phyloP scores from a whole-genome alignment of 495 filamentous ascomycete genomes.

The Lichina pygmaea region DNA sequence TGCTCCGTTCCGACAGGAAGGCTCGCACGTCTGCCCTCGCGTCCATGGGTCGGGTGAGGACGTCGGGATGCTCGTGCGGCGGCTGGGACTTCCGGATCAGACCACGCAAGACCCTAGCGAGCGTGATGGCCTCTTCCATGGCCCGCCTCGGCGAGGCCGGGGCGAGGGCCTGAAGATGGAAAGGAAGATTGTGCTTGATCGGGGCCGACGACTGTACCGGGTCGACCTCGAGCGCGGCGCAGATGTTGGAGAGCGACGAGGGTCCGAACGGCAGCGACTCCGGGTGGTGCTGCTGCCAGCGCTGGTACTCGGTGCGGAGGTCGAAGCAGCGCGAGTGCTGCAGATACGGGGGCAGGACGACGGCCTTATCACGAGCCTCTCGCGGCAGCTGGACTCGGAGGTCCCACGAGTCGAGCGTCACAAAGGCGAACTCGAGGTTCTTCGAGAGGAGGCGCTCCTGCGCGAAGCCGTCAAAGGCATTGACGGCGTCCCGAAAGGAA shows the following conservation, averaged over 20 bases:
- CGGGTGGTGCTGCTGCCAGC: constrained; percentile 94
- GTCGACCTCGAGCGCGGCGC: constrained; percentile 89
- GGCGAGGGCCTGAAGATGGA: constrained; percentile 87
- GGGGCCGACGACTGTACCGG: constrained; percentile 88
- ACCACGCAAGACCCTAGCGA: constrained; percentile 73
- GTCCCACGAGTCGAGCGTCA: constrained; percentile 95
- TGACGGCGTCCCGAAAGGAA: constrained; percentile 87
- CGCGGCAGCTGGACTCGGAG: constrained; percentile 90
- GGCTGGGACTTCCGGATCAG: constrained; percentile 91
- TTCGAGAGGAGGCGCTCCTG: constrained; percentile 62
- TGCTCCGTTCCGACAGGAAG: constrained; percentile 82
- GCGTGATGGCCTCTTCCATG: constrained; percentile 89
- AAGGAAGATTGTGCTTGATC: constrained; percentile 95
- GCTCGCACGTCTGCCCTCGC: constrained; percentile 89
- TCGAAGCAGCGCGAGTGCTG: constrained; percentile 96
- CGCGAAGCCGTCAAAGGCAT: constrained; percentile 77
- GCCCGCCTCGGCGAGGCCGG: constrained; percentile 91
- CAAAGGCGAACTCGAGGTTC: constrained; percentile 87
- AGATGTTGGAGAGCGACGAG: constrained; percentile 86
- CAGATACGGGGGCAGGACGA: constrained; percentile 84
- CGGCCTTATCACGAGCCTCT: constrained; percentile 91
- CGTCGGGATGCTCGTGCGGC: constrained; percentile 72
- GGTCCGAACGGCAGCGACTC: constrained; percentile 93
- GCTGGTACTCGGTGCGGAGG: constrained; percentile 84
- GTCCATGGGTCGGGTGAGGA: constrained; percentile 86